Evolutionary conservation across 306 rosid species (phyloP).

Genomic region (Ormosia emarginata): DNA sequence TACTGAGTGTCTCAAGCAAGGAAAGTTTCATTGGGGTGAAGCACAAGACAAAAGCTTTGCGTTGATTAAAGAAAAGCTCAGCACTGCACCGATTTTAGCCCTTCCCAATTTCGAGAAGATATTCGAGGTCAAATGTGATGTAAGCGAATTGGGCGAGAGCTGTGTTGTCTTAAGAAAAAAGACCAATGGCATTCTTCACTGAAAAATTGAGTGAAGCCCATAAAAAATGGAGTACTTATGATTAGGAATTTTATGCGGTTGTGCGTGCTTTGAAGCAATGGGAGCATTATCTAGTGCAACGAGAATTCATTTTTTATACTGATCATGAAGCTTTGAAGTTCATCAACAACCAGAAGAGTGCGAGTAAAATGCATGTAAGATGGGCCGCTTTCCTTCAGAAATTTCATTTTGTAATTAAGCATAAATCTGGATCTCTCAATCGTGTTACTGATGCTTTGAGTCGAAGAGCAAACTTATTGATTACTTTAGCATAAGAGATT

Average conservation of each 20-base stretch:
- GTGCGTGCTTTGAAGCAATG: neutral
- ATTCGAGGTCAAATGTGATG: neutral
- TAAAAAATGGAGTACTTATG: neutral
- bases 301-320: neutral
- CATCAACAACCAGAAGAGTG: neutral
- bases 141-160: neutral
- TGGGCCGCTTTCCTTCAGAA: neutral
- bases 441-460: neutral
- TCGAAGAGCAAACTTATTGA: neutral
- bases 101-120: neutral
- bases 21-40: neutral
- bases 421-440: neutral
- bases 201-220: neutral
- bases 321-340: neutral
- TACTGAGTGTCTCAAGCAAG: neutral
- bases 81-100: neutral
- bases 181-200: neutral
- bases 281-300: neutral
- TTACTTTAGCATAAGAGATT: neutral
- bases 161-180: neutral
- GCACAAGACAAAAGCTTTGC: neutral
- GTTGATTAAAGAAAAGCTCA: neutral
- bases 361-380: neutral
- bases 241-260: neutral
- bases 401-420: neutral